phyloP scores from a whole-genome alignment of 208 protist species.

The Leishmania tarentolae region DNA sequence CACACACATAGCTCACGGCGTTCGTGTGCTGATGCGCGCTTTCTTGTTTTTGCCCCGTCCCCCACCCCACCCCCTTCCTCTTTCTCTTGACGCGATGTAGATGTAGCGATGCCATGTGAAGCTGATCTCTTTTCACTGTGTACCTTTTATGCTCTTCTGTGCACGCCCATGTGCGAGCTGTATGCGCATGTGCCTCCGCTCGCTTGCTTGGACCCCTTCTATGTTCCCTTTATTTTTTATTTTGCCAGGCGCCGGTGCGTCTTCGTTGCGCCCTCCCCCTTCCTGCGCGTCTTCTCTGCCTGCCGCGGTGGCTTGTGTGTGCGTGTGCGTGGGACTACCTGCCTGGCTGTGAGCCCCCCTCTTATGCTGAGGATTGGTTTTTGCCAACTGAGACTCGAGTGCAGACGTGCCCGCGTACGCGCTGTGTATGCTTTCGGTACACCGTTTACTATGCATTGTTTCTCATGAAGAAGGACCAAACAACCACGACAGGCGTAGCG shows the following conservation, averaged over 20 bases:
- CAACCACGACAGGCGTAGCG: not conserved
- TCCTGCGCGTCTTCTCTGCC: not conserved
- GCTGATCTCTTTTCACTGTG: not conserved
- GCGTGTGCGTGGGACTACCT: not conserved
- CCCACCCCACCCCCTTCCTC: too few relatives aligned
- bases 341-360: not conserved
- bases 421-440: not conserved
- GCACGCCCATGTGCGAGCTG: not conserved
- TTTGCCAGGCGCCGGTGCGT: too few relatives aligned
- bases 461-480: not conserved
- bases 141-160: not conserved
- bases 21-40: not conserved
- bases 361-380: too few relatives aligned
- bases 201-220: not conserved
- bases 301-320: slow-evolving; percentile 1
- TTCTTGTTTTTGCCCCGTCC: too few relatives aligned
- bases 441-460: not conserved
- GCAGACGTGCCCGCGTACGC: not conserved
- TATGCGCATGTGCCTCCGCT: too few relatives aligned
- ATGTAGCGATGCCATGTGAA: not conserved
- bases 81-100: not conserved
- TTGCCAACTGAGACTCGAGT: not conserved
- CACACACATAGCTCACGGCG: not conserved
- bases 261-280: too few relatives aligned
- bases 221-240: not conserved